Evolutionary conservation across 2,329 filamentous ascomycete genomes (phyloP).

Genomic region (Pseudogymnoascus sp.): DNA sequence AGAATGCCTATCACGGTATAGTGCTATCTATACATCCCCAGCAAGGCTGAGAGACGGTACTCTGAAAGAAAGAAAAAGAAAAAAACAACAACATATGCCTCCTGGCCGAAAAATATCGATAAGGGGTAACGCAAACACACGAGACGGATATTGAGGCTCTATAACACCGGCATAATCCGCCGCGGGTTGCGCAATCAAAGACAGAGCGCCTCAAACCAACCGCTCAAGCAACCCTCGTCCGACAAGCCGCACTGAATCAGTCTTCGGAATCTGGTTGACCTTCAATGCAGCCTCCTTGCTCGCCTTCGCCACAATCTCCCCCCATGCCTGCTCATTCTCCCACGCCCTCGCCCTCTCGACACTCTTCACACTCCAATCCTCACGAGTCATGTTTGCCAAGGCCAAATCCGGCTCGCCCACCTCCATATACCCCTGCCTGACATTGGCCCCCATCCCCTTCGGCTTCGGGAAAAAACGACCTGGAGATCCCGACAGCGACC

Average conservation of each 20-base stretch:
- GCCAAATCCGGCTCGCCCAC: not conserved
- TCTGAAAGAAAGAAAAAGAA: not conserved
- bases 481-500: not conserved
- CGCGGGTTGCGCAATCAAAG: not conserved
- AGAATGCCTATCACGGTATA: not conserved
- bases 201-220: not conserved
- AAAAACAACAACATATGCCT: not conserved
- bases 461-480: not conserved
- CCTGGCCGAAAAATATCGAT: not conserved
- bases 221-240: not conserved
- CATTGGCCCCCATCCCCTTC: not conserved
- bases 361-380: not conserved
- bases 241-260: not conserved
- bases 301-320: not conserved
- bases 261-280: not conserved
- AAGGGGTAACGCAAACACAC: not conserved
- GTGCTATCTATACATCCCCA: not conserved
- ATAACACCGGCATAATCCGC: not conserved
- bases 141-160: not conserved
- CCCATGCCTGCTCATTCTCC: not conserved
- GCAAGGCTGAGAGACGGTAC: not conserved
- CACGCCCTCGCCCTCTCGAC: not conserved
- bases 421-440: not conserved
- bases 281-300: not conserved
- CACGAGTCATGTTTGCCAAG: not conserved